Conservation (phyloP, 495 filamentous ascomycete genomes). For the Sporormia fimetaria region DNA sequence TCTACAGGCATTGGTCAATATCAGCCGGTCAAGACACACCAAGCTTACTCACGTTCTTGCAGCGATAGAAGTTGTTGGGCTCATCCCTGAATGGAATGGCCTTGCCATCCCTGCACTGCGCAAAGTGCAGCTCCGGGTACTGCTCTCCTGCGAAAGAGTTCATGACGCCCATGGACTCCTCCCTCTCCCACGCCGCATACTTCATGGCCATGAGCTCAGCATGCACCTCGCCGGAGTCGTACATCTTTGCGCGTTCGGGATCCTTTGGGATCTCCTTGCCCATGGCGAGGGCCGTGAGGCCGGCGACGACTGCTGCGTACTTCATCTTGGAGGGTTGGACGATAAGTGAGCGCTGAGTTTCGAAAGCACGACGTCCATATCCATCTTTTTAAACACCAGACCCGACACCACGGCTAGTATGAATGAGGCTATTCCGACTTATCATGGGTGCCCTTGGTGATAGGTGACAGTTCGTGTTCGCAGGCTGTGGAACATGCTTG, state of each 20-base stretch:
- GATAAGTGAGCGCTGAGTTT: no score
- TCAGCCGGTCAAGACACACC: background rate
- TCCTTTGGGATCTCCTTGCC: constrained; percentile 2
- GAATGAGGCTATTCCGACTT: no score
- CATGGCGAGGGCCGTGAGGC: background rate
- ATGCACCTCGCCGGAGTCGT: constrained; percentile 1
- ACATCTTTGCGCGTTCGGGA: background rate
- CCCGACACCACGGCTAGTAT: no score
- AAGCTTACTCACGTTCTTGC: background rate
- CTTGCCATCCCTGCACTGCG: constrained; percentile 3
- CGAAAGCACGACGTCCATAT: no score
- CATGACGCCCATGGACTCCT: background rate
- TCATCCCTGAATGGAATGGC: background rate
- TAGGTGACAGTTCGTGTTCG: no score
- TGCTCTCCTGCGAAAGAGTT: background rate
- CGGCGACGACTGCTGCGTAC: background rate
- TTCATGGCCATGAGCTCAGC: background rate
- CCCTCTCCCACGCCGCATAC: background rate
- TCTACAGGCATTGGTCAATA: constrained; percentile 26
- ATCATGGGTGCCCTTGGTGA: no score
- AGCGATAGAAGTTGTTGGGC: background rate
- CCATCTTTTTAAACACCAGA: no score
- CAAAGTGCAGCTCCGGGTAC: constrained; percentile 3
- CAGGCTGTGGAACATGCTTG: no score
- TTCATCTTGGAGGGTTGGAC: no score